Evolutionary conservation across 148 eudicot species (phyloP), one percentile per base, ranked within the genome.

Genomic region (Talinum fruticosum): DNA sequence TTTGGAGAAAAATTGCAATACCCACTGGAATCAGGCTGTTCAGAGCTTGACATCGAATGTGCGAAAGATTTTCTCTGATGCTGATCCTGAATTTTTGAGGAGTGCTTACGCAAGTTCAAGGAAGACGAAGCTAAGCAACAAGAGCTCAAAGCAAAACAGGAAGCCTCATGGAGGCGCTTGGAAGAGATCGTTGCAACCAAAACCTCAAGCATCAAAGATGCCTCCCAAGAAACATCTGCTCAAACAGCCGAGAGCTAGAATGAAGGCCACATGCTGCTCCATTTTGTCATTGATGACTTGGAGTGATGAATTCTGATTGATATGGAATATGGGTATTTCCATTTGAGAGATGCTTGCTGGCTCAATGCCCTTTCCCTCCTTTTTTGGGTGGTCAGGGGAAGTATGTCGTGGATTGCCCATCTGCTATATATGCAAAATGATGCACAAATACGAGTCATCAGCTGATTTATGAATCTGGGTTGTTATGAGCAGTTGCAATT

Each of bases 11-110:
- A 86, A 86, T 66, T 68, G 82, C 65, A 73, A 76, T 23, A 74
- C 76, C 73, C 88, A 86, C 76, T 86, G 88, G 88, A 86, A 86
- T 71, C 86, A 83, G 71, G 88, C 83, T 61, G 88, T 86, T 32
- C 84, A 78, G 73, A 86, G 74, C 81, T 83, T 86, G 81, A 86
- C 88, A 26, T 78, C 41, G 28, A 86, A 86, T 57, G 82, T 86
- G 23, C 79, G 88, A 37, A 86, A 86, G 82, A 81, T 83, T 8
- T 86, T 83, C 74, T 75, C 86, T 1, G 88, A 83, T 10, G 69
- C 72, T 1, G 88, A 86, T 79, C 81, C 86, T 32, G 80, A 83
- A 77, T 86, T 32, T 83, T 78, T n/a, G 78, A 86, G 34, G 84
- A 83, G 74, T 86, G 86, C 62, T 36, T 83, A 71, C 78, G 35